Base-by-base conservation (phyloP, 2,329 filamentous ascomycete species). In the Epichloe uncinata region DNA sequence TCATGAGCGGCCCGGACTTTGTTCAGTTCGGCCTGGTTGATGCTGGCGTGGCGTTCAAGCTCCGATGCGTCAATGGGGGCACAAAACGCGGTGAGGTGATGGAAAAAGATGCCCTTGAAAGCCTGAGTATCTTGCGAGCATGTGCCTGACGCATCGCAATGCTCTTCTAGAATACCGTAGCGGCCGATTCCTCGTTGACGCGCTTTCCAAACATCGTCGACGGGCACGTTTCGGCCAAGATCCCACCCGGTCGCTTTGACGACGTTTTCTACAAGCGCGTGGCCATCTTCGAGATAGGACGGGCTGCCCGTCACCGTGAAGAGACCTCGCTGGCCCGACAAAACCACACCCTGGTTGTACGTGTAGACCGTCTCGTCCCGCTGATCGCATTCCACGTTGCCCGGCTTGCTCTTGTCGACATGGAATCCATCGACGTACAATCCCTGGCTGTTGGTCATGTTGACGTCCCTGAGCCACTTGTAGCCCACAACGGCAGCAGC, bases 71-170 rank as follows among this genome's bases (percentile, higher is more conserved):
- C 60, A 0, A 95, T 66, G 0, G 80, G 75, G 4, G 75, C 73
- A 64, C 91, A 96, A 63, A 96, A 95, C 1, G 79, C 69, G 0
- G 81, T 77, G 2, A 96, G 71, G 61, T 96, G 91, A 61, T 95
- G 87, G 68, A 95, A 95, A 95, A 90, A 95, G 50, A 96, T 91
- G 30, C 87, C 86, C 65, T 96, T 97, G 77, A 96, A 96, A 0
- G 87, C 89, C 59, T 96, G 90, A 0, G 76, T 77, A 58, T 97
- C 78, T 63, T 96, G 89, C 16, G 80, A 88, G 64, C 90, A 96
- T 41, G 70, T 74, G 3, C 79, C 87, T 16, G 69, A 69, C 2
- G 81, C 78, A 63, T 97, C 91, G 62, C 91, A 96, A 36, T 75
- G 68, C 45, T 97, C 91, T 63, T 95, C 88, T 41, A 97, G 67